These are phyloP conservation scores for Rhododendron molle DNA, from an alignment of 148 eudicot genomes.

Conservation along the genomic window DNA sequence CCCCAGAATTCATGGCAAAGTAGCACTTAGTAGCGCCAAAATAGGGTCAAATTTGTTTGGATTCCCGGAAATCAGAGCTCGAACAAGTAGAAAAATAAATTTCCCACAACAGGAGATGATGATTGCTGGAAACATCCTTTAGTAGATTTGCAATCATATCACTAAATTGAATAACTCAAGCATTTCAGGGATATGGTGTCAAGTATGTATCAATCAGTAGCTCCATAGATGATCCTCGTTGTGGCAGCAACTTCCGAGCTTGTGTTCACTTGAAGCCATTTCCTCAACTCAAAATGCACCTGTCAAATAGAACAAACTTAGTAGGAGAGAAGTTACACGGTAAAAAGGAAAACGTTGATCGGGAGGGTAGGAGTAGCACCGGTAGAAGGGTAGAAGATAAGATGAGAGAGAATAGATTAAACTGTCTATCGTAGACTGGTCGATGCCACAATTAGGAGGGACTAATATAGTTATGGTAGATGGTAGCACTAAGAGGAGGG, in stretches of 20 bases:
- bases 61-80: not conserved
- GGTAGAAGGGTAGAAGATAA: not conserved
- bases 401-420: too few relatives aligned
- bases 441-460: too few relatives aligned
- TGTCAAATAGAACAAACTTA: conserved; percentile 16
- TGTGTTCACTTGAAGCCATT: conserved; percentile 61
- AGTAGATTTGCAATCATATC: not conserved
- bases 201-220: conserved; percentile 24
- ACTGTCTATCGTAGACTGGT: too few relatives aligned
- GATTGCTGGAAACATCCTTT: not conserved
- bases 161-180: not conserved
- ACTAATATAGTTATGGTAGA: too few relatives aligned
- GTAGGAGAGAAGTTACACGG: not conserved
- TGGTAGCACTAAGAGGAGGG: not conserved
- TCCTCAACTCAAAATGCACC: conserved; percentile 83
- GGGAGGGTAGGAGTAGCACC: not conserved
- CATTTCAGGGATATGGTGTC: not conserved
- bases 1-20: not conserved
- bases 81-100: not conserved
- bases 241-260: conserved; percentile 72
- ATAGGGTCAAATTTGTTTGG: not conserved
- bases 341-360: not conserved
- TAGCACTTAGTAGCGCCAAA: not conserved
- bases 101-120: not conserved
- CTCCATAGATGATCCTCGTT: conserved; percentile 93